Conservation (phyloP, 495 filamentous ascomycete genomes). For the Talaromyces stipitatus region DNA sequence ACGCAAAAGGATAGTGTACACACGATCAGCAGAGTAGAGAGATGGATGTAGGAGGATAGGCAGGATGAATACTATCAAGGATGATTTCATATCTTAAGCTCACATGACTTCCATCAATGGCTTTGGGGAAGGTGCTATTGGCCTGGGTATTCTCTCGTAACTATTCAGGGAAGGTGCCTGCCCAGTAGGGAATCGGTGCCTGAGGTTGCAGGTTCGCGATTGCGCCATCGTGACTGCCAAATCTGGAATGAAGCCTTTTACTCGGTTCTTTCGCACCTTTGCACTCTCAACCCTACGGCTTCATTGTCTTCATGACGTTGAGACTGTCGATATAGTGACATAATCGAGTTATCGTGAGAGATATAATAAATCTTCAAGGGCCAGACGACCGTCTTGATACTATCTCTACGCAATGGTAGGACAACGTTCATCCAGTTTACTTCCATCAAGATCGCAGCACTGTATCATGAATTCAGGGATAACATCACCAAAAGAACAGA, state of each 20-base stretch:
- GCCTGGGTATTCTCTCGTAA: too few species aligned
- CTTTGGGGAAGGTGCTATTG: too few species aligned
- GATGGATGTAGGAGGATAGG: background rate
- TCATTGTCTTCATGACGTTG: background rate
- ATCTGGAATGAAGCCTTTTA: background rate
- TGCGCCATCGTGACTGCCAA: background rate
- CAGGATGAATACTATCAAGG: background rate
- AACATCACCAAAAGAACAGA: background rate
- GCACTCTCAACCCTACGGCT: too few species aligned
- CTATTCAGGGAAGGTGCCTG: background rate
- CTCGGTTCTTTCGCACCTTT: too few species aligned
- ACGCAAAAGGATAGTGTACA: background rate
- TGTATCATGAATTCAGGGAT: background rate
- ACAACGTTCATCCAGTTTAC: background rate
- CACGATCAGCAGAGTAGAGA: background rate
- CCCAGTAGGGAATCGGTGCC: background rate
- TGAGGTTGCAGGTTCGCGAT: background rate
- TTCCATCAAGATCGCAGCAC: too few species aligned
- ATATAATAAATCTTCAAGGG: too few species aligned
- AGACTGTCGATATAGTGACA: background rate
- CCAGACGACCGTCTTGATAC: too few species aligned
- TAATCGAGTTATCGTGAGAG: too few species aligned
- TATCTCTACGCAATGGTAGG: background rate
- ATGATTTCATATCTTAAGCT: background rate
- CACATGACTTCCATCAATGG: background rate